Base-by-base conservation (phyloP, 2,329 filamentous ascomycete species). In the Fusarium algeriense region DNA sequence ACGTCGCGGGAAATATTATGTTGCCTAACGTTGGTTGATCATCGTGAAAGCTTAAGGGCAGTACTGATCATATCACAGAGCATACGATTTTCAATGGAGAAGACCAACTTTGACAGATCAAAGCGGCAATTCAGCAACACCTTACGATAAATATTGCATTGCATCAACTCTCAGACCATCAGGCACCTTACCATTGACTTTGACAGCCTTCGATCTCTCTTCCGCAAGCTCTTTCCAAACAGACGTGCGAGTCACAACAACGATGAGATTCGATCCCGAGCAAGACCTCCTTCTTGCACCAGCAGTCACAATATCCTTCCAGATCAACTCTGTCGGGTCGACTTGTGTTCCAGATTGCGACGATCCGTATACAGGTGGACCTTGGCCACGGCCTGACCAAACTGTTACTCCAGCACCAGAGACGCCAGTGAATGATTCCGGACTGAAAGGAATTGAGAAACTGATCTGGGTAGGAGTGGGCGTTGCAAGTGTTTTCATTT, bases 401-500 rank as follows among this genome's bases (percentile, higher is more conserved):
- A 50, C 60, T 26, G 3, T n/a, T 0, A 53, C 44, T 15, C 28
- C 44, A 11, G n/a, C 26, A n/a, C 44, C 34, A 1, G 4, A 5
- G 9, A 13, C 60, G 10, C 2, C 28, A 23, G 12, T 7, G 7
- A 30, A 11, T 4, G 53, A 62, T 40, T 56, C 49, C 2, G n/a
- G 23, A 1, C 7, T 41, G 2, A 23, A 15, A 1, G 56, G 35
- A 20, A 6, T 53, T 12, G 15, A 26, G n/a, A 57, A 28, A 2
- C 26, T 37, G 0, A 6, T 1, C 3, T 50, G 43, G 32, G 3
- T 38, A 20, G 19, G 10, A n/a, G 20, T 50, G 11, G 32, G 1
- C 2, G 7, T 38, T 15, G 30, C n/a, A 1, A 23, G 13, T 0
- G 20, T 17, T 9, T 3, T 8, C 13, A 13, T 15, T 0, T 4